These are phyloP conservation scores for Rhynchospora breviuscula DNA, from an alignment of 176 grass and related monocot species.

Conservation along the genomic window DNA sequence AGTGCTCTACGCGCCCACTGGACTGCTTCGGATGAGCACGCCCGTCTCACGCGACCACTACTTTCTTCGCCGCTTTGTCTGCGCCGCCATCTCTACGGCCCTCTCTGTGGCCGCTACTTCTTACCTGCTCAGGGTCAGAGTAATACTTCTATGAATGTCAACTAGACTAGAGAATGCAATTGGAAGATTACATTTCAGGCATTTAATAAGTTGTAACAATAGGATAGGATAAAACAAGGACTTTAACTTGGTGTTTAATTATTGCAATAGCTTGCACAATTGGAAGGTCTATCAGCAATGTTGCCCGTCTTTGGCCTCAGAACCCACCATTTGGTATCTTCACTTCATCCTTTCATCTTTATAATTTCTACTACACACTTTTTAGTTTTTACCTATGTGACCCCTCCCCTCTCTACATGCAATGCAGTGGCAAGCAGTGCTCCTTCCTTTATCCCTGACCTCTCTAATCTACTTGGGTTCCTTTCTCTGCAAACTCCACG, in stretches of 20 bases:
- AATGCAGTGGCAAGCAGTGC: slow-evolving; percentile 60
- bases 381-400: no score
- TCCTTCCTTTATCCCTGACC: slow-evolving; percentile 64
- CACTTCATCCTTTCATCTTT: background rate
- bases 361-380: background rate
- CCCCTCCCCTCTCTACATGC: slow-evolving; percentile 23
- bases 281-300: slow-evolving; percentile 29
- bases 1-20: slow-evolving; percentile 39
- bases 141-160: no score
- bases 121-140: slow-evolving; percentile 25
- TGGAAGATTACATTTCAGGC: no score
- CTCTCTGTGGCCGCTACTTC: slow-evolving; percentile 14
- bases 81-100: slow-evolving; percentile 33
- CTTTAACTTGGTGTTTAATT: background rate
- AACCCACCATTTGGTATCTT: slow-evolving; percentile 51
- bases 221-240: no score
- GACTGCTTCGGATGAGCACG: slow-evolving; percentile 32
- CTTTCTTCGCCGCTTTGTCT: slow-evolving; percentile 37
- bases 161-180: no score
- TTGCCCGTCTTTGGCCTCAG: slow-evolving; percentile 56
- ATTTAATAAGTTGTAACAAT: no score
- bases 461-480: slow-evolving; percentile 70
- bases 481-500: slow-evolving; percentile 37
- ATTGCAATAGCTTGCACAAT: slow-evolving; percentile 21
- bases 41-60: slow-evolving; percentile 26